Base-by-base conservation (phyloP, 2,329 filamentous ascomycete species). In the Colletotrichum agaves region DNA sequence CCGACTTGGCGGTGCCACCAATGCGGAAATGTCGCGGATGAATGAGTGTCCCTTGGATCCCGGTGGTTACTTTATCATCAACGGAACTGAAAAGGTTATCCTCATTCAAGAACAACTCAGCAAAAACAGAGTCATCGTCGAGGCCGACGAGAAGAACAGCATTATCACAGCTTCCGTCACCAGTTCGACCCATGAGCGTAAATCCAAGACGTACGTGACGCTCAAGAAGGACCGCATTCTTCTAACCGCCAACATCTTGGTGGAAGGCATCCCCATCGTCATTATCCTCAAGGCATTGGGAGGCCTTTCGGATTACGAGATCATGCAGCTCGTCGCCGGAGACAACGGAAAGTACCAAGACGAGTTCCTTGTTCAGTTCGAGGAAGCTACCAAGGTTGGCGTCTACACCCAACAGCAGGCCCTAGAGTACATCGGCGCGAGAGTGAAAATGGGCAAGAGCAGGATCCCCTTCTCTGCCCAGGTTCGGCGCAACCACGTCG, bases 81-180 rank as follows among this genome's bases (percentile, higher is more conserved):
- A 95, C 74, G 96, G 96, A 52, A 98, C 97, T 19, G 96, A 99
- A 79, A 99, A 99, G 83, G 96, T 99, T 73, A 99, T 99, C 75
- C 83, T 99, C 47, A 97, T 99, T 13, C 96, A 99, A 79, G 97
- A 99, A 77, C 96, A 99, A 81, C 84, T 99, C 76, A 99, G 96
- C 86, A 99, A 99, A 87, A 99, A 99, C 80, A 90, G 96, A 83
- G 93, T 99, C 75, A 98, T 99, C 77, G 95, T 99, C 15, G 97
- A 99, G 80, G 91, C 93, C 62, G 93, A 95, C 74, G 87, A 91
- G 59, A 97, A 97, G 82, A 98, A 98, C 80, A 92, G 92, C 68
- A 90, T 97, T 71, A 95, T 98, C 63, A 93, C 95, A 72, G 96
- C 97, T 41, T 98, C 96, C 1, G 96, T 98, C 33, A 99, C 94